A percentile compares a stretch with the other conserved stretches of the same genome.
These are phyloP conservation scores for Yarrowia bubula DNA, from an alignment of 805 yeast genomes.

Conservation along the genomic window DNA sequence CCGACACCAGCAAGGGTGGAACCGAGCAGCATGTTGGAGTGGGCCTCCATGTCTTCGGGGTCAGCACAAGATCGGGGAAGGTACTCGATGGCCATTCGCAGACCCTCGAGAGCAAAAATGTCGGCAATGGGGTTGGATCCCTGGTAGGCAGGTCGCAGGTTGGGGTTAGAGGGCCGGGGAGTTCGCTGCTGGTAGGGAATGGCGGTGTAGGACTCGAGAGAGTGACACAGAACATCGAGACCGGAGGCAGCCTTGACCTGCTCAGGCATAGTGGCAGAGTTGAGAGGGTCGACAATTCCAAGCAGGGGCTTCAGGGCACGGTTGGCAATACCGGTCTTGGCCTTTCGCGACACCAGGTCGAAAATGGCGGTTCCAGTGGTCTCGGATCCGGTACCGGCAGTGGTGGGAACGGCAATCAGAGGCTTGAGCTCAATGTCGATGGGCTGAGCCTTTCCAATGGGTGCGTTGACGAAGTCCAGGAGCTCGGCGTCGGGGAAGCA, in stretches of 20 bases:
- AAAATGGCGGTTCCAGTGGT: slow-evolving; percentile 49
- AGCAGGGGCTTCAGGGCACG: slow-evolving; percentile 45
- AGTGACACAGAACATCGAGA: slow-evolving; percentile 47
- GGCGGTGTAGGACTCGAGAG: slow-evolving; percentile 48
- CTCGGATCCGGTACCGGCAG: slow-evolving; percentile 50
- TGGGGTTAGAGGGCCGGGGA: slow-evolving; percentile 43
- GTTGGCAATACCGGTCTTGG: slow-evolving; percentile 48
- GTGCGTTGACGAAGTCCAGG: slow-evolving; percentile 46
- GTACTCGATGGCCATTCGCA: slow-evolving; percentile 43
- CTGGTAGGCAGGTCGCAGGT: slow-evolving; percentile 44
- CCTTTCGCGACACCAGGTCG: slow-evolving; percentile 41
- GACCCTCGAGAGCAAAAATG: slow-evolving; percentile 45
- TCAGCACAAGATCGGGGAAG: slow-evolving; percentile 43
- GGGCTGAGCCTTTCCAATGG: slow-evolving; percentile 43
- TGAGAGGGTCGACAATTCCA: slow-evolving; percentile 47
- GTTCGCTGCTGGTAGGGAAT: slow-evolving; percentile 44
- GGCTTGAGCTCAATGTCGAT: slow-evolving; percentile 41
- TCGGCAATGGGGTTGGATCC: slow-evolving; percentile 50
- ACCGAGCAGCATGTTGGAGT: slow-evolving; percentile 46
- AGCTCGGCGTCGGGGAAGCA: slow-evolving; percentile 44
- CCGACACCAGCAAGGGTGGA: slow-evolving; percentile 49
- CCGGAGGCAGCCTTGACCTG: slow-evolving; percentile 46
- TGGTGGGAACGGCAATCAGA: slow-evolving; percentile 46
- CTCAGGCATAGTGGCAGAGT: slow-evolving; percentile 45
- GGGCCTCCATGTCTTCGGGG: slow-evolving; percentile 45